These are phyloP conservation scores for Exophiala sp. DNA, from an alignment of 2,329 filamentous ascomycete genomes.

Conservation along the genomic window DNA sequence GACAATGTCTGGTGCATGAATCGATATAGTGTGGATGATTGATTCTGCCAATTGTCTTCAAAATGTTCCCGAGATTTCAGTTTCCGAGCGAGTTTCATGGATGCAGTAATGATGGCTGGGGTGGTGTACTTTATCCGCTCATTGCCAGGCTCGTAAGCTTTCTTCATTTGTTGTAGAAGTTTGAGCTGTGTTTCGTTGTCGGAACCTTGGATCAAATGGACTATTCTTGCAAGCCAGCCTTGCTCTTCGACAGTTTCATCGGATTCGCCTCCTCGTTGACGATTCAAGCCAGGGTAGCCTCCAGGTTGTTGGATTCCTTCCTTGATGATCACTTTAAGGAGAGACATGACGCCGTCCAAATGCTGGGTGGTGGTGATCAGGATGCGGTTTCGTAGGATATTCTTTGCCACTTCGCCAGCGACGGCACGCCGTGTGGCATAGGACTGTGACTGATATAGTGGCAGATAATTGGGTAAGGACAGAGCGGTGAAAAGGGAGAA, in stretches of 20 bases:
- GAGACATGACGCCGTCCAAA: conserved; percentile 82
- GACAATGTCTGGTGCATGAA: conserved; percentile 90
- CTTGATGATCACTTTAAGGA: conserved; percentile 86
- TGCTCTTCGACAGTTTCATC: conserved; percentile 98
- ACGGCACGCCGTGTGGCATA: conserved; percentile 89
- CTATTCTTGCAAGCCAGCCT: conserved; percentile 88
- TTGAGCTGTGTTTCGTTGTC: conserved; percentile 90
- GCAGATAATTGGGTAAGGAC: conserved; percentile 85
- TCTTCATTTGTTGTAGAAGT: conserved; percentile 81
- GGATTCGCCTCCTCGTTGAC: conserved; percentile 76
- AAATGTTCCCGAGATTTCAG: conserved; percentile 90
- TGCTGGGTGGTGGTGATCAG: conserved; percentile 73
- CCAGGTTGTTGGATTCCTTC: conserved; percentile 82
- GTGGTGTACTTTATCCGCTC: conserved; percentile 96
- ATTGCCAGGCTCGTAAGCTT: conserved; percentile 85
- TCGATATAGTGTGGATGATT: conserved; percentile 82
- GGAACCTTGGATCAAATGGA: conserved; percentile 78
- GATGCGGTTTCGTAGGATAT: conserved; percentile 77
- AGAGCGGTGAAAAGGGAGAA: conserved; percentile 94
- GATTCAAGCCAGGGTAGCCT: conserved; percentile 74
- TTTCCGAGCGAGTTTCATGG: conserved; percentile 80
- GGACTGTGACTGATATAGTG: conserved; percentile 83
- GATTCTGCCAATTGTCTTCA: conserved; percentile 68
- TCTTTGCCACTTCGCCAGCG: conserved; percentile 80
- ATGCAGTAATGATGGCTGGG: conserved; percentile 83